Percentiles rank a stretch among this genome's conserved stretches.
phyloP scores from a whole-genome alignment of 805 yeast genomes.

The Wickerhamiella nectarea region DNA sequence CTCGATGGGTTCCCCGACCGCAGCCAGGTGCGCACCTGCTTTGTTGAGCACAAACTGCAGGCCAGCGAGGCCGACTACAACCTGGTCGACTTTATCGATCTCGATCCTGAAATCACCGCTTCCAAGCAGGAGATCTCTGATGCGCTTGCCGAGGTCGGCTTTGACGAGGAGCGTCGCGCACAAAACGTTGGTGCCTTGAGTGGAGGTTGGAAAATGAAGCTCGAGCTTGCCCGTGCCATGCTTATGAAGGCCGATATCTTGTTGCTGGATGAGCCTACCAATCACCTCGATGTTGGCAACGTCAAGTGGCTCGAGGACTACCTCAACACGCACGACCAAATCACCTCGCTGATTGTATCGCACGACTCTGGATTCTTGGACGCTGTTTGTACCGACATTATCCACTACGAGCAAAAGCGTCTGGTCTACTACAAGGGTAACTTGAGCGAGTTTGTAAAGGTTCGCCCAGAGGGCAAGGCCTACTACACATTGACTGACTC shows the following conservation, averaged over 20 bases:
- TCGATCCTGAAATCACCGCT: conserved; percentile 70
- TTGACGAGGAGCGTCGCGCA: conserved; percentile 74
- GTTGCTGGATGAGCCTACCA: conserved; percentile 93
- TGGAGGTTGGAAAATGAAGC: conserved; percentile 99
- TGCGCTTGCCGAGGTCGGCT: conserved; percentile 78
- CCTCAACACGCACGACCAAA: conserved; percentile 63
- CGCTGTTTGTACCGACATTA: conserved; percentile 89
- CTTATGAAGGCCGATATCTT: conserved; percentile 91
- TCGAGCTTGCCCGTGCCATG: conserved; percentile 98
- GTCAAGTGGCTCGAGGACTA: conserved; percentile 92
- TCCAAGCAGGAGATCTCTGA: conserved; percentile 55
- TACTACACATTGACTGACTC: conserved; percentile 89
- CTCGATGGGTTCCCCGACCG: conserved; percentile 94
- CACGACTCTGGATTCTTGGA: conserved; percentile 97
- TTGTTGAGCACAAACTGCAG: conserved; percentile 92
- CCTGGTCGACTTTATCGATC: conserved; percentile 72
- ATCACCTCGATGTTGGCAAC: conserved; percentile 88
- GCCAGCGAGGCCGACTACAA: conserved; percentile 89
- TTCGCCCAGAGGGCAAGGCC: conserved; percentile 90
- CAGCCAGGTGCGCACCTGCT: conserved; percentile 76
- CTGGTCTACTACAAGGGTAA: conserved; percentile 94
- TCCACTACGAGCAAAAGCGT: conserved; percentile 90
- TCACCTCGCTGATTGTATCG: conserved; percentile 89
- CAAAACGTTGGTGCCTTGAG: conserved; percentile 90
- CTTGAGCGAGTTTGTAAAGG: conserved; percentile 78